Base-by-base conservation (phyloP, 192 early-diverging fungal genomes). In the Backusella luteola region DNA sequence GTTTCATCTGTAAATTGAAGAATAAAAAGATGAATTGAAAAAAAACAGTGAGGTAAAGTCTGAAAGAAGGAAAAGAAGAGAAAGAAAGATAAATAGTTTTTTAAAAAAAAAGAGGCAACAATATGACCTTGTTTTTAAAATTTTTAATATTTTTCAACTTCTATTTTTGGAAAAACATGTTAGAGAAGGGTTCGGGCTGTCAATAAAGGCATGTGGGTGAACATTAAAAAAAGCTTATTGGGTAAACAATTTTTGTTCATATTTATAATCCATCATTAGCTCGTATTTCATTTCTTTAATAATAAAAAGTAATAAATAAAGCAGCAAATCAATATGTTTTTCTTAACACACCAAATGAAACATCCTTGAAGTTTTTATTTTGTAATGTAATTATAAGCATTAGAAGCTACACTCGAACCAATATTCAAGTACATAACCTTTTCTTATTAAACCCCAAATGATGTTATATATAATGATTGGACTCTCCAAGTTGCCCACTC, bases 191-290 rank as follows among this genome's bases (percentile, higher is more conserved):
- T 21, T 53, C 52, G 52, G 52, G 52, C 52, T 53, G 19, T 53
- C 52, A 53, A 53, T 53, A 53, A 53, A 53, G 52, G 52, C 52
- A 53, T 53, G 52, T 53, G 52, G 21, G 8, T 53, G 52, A 53
- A 53, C n/a, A 53, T 53, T 53, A 53, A 53, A 53, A 53, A 53
- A 53, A 53, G 52, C 52, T 8, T 53, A 53, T 53, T 53, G 52
- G 52, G 12, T 53, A 53, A 53, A 53, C 8, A 53, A 53, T 53
- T 21, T 53, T 53, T 53, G 52, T 53, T 53, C 52, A n/a, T 53
- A 53, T 53, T 21, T 53, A 53, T 53, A 53, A 53, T 53, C 3
- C 4, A 53, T 9, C 1, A 21, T 53, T 53, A 53, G 52, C 15
- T 53, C 21, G 21, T 53, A 53, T 21, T 53, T 53, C 14, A 21